These are phyloP conservation scores for Oxyria digyna DNA, from an alignment of 148 eudicot genomes.

Conservation along the genomic window DNA sequence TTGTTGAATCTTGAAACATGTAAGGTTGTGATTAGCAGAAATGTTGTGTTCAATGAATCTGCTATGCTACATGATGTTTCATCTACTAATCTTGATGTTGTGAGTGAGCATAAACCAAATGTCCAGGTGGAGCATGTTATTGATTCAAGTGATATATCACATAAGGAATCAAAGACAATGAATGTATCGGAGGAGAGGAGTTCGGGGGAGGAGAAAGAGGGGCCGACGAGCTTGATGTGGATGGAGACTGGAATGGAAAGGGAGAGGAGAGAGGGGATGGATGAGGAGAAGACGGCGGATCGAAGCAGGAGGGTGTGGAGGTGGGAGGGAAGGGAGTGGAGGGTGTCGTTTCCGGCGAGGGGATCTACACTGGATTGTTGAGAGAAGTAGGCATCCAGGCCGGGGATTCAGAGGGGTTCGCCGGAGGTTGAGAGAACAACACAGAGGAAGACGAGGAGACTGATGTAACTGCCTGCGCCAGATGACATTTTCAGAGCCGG, in stretches of 20 bases:
- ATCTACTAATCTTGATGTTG: too few species aligned
- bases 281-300: conserved; percentile 32
- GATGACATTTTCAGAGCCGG: too few species aligned
- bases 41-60: too few species aligned
- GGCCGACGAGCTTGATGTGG: conserved; percentile 52
- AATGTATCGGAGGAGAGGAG: conserved; percentile 49
- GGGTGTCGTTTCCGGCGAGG: conserved; percentile 63
- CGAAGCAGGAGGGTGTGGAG: conserved; percentile 16
- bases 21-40: too few species aligned
- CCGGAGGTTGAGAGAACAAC: neutral
- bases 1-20: too few species aligned
- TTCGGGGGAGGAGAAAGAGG: conserved; percentile 30
- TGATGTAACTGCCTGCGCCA: too few species aligned
- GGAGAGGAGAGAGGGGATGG: conserved; percentile 42
- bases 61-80: too few species aligned
- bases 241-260: conserved; percentile 37
- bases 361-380: conserved; percentile 59
- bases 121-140: too few species aligned
- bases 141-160: too few species aligned
- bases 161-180: conserved; percentile 54
- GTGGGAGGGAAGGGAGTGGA: conserved; percentile 39
- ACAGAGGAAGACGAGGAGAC: too few species aligned
- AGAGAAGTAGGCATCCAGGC: conserved; percentile 58
- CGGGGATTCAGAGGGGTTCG: conserved; percentile 26
- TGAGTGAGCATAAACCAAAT: too few species aligned